Conservation (phyloP, 108 stramenopile genomes). For the Nannochloropsis salina region DNA sequence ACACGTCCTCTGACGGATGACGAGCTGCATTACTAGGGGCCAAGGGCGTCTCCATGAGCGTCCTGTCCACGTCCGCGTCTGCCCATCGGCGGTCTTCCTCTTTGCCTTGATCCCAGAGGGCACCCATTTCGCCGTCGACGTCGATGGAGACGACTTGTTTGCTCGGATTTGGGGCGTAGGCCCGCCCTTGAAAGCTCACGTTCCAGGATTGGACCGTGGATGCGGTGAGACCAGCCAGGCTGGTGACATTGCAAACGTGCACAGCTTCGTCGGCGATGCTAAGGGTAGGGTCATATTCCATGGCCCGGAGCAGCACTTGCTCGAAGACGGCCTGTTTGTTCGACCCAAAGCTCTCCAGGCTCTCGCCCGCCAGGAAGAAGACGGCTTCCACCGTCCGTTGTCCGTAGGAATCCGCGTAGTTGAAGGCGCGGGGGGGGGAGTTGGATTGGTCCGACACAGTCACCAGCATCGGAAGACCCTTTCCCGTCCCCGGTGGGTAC, state of each 20-base stretch:
- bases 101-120: background rate
- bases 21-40: background rate
- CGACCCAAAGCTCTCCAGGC: background rate
- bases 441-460: background rate
- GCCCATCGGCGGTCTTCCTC: background rate
- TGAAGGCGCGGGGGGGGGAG: background rate
- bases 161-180: background rate
- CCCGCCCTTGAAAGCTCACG: background rate
- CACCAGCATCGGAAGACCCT: conserved; percentile 1
- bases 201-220: background rate
- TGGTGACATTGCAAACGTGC: background rate
- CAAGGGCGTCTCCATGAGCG: background rate
- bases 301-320: background rate
- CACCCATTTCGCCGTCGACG: background rate
- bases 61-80: background rate
- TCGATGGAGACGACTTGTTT: background rate
- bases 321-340: background rate
- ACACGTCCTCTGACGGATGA: background rate
- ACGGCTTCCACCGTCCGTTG: background rate
- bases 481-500: background rate
- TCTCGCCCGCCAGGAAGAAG: background rate
- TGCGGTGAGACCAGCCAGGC: background rate
- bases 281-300: background rate
- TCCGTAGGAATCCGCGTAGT: conserved; percentile 14
- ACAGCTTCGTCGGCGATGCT: conserved; percentile 6